A percentile compares a stretch with the other conserved stretches of the same genome.
Conservation (phyloP, 169 alveolate genomes). For the Theileria annulata region DNA sequence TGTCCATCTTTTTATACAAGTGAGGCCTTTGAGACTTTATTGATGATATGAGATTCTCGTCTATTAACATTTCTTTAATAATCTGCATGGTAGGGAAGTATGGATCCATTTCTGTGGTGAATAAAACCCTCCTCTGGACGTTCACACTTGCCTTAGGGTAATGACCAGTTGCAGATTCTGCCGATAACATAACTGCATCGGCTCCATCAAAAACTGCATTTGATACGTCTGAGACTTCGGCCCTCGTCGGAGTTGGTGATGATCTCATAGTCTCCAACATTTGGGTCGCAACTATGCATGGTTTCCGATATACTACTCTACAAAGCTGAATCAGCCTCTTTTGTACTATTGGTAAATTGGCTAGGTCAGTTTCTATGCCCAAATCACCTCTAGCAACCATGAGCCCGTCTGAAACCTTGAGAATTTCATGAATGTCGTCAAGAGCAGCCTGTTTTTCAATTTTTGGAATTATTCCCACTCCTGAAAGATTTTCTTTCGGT, state of each 20-base stretch:
- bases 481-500: constrained; percentile 55
- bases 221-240: constrained; percentile 97
- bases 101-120: constrained; percentile 73
- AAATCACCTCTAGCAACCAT: constrained; percentile 98
- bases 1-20: constrained; percentile 17
- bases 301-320: constrained; percentile 86
- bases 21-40: constrained; percentile 32
- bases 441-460: constrained; percentile 94
- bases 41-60: constrained; percentile 16
- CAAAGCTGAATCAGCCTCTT: constrained; percentile 82
- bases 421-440: constrained; percentile 87
- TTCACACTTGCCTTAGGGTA: constrained; percentile 75
- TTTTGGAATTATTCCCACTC: constrained; percentile 87
- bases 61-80: constrained; percentile 59
- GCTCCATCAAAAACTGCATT: constrained; percentile 96
- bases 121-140: constrained; percentile 69
- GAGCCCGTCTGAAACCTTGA: constrained; percentile 91
- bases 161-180: constrained; percentile 83
- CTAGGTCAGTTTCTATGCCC: constrained; percentile 95
- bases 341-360: constrained; percentile 89
- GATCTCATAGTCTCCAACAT: constrained; percentile 95
- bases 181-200: constrained; percentile 92
- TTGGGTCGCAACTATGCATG: constrained; percentile 96
- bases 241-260: constrained; percentile 95
- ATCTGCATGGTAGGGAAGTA: constrained; percentile 62